phyloP scores from a whole-genome alignment of 192 early-diverging fungal species.

The Umbelopsis vinacea region DNA sequence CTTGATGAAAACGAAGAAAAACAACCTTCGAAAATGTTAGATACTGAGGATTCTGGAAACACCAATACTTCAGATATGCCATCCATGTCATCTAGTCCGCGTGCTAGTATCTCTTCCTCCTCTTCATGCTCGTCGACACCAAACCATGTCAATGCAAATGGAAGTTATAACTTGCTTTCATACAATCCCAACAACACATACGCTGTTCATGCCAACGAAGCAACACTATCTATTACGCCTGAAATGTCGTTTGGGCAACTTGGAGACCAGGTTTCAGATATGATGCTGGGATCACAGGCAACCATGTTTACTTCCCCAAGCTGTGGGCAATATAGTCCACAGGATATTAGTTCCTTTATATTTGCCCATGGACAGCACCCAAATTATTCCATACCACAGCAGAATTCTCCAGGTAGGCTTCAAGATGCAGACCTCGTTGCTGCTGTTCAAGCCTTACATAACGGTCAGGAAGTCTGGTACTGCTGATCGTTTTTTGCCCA shows the following conservation, averaged over 20 bases:
- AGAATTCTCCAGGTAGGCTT: background rate
- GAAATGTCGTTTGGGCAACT: slow-evolving; percentile 18
- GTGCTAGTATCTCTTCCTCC: background rate
- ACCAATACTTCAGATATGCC: slow-evolving; percentile 10
- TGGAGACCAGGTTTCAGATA: slow-evolving; percentile 14
- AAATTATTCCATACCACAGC: slow-evolving; percentile 14
- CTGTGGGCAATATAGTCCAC: slow-evolving; percentile 10
- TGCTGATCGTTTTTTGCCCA: slow-evolving; percentile 15
- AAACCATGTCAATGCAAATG: background rate
- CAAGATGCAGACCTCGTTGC: slow-evolving; percentile 9
- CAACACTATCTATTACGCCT: background rate
- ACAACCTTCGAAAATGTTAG: background rate
- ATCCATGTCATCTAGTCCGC: slow-evolving; percentile 17
- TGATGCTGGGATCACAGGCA: slow-evolving; percentile 8
- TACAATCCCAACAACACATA: background rate
- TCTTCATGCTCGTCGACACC: slow-evolving; percentile 14
- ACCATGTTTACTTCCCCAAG: slow-evolving; percentile 14
- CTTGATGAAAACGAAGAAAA: background rate
- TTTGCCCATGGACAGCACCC: slow-evolving; percentile 7
- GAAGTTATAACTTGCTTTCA: background rate
- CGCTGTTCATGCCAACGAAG: slow-evolving; percentile 3
- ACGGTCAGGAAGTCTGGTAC: slow-evolving; percentile 24
- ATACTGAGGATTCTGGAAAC: background rate
- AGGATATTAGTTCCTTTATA: slow-evolving; percentile 15
- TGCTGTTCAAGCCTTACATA: slow-evolving; percentile 6